Base-by-base conservation (phyloP, 2,329 filamentous ascomycete species). In the Hirsutella rhossiliensis region DNA sequence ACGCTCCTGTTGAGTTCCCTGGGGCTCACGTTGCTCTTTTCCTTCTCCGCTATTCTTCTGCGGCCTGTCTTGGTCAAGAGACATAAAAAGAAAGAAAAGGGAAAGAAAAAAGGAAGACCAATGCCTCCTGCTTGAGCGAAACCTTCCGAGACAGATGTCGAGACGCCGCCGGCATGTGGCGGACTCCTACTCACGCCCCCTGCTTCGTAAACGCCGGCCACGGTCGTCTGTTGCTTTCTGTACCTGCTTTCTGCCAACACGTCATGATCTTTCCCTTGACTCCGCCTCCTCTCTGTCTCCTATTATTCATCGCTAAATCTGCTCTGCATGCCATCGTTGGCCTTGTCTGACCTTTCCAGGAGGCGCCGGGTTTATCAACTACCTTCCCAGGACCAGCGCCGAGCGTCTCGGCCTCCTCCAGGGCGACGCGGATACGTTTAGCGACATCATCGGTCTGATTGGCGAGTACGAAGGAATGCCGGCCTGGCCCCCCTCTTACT, bases 371-470 rank as follows among this genome's bases (percentile, higher is more conserved):
- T 64, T 66, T 41, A 75, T 78, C 55, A 76, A 78, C 48, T 79
- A 77, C 54, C 57, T 77, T 36, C 63, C 68, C 13, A 69, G 64
- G 47, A 60, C 65, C 17, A 66, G 61, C 41, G 41, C 57, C n/a
- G 62, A 66, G 19, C 69, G 65, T 45, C 59, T 78, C 36, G 65
- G 60, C 42, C 62, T 79, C 38, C 63, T 79, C 39, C 70, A 75
- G 43, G 71, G 71, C 31, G 73, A 78, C 45, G 55, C 59, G 44
- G 85, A 89, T 55, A 82, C 77, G 11, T 83, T 94, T 55, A 75
- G 78, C 12, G 81, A 84, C 52, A 78, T 92, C 44, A 64, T 92
- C 40, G 70, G 76, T 36, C 71, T 89, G 48, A 76, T 94, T 47
- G 75, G 75, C 56, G 82, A 88, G 53, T 94, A 94, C 62, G 86